These are phyloP conservation scores for Sporothrix humicola DNA, from an alignment of 2,329 filamentous ascomycete species.

Conservation along the genomic window DNA sequence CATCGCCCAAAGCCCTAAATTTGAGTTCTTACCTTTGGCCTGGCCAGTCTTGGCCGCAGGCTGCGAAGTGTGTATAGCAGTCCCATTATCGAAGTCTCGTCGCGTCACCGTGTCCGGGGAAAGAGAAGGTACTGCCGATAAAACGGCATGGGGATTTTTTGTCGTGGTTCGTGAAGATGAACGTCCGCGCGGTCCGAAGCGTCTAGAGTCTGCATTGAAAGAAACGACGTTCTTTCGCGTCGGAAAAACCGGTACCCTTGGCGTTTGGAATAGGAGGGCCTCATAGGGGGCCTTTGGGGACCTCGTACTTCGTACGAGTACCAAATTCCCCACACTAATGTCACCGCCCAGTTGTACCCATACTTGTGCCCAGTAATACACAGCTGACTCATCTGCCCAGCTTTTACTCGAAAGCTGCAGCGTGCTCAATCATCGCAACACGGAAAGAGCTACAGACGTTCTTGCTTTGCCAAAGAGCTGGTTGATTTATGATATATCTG, in stretches of 20 bases:
- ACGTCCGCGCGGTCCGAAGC: conserved; percentile 31
- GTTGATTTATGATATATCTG: neutral
- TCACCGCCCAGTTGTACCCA: neutral
- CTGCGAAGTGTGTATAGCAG: conserved; percentile 27
- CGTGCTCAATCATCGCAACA: conserved; percentile 3
- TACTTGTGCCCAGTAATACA: neutral
- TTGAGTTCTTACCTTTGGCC: conserved; percentile 23
- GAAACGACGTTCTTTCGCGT: conserved; percentile 18
- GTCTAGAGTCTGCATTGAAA: conserved; percentile 19
- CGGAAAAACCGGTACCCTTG: conserved; percentile 29
- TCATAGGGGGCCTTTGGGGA: neutral
- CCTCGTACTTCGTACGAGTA: neutral
- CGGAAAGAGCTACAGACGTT: conserved; percentile 16
- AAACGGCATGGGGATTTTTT: neutral
- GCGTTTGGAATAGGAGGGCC: conserved; percentile 5
- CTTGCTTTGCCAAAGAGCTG: too few relatives aligned
- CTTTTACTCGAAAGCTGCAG: conserved; percentile 1
- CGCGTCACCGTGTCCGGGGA: neutral
- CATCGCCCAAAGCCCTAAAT: neutral
- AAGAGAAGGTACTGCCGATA: neutral
- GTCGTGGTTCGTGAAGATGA: conserved; percentile 13
- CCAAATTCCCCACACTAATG: neutral
- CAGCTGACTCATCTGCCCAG: conserved; percentile 25
- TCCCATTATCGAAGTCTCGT: conserved; percentile 29
- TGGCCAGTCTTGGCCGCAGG: conserved; percentile 40